These are phyloP conservation scores for Lichtheimia hyalospora DNA, from an alignment of 371 early-diverging fungal genomes.

Conservation along the genomic window DNA sequence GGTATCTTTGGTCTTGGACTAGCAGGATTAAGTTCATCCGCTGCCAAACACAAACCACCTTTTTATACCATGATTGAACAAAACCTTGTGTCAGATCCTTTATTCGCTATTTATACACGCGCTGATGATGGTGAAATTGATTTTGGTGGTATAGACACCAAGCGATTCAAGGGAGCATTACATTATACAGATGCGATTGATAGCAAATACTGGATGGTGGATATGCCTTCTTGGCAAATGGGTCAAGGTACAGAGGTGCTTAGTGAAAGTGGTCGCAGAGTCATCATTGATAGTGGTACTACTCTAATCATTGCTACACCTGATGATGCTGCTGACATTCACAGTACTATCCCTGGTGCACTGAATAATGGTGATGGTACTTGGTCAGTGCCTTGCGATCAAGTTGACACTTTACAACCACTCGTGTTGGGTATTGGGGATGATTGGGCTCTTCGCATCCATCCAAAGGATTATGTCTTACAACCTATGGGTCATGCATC, in stretches of 20 bases:
- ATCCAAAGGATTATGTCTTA: conserved; percentile 61
- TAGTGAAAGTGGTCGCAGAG: conserved; percentile 28
- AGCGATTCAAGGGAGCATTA: conserved; percentile 53
- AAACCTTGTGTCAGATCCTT: conserved; percentile 57
- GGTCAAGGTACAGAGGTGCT: conserved; percentile 17
- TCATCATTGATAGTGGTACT: conserved; percentile 63
- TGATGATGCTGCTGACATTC: conserved; percentile 66
- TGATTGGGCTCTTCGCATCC: conserved; percentile 41
- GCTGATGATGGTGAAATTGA: conserved; percentile 62
- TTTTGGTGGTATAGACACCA: conserved; percentile 65
- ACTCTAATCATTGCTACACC: conserved; percentile 71
- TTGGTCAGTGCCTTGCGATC: conserved; percentile 55
- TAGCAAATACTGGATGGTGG: conserved; percentile 81
- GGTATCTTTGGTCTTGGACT: conserved; percentile 74
- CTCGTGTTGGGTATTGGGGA: conserved; percentile 54
- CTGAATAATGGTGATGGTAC: conserved; percentile 56
- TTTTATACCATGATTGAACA: conserved; percentile 71
- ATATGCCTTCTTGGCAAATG: conserved; percentile 49
- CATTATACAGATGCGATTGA: conserved; percentile 68
- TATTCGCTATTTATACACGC: conserved; percentile 72
- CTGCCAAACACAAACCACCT: conserved; percentile 52
- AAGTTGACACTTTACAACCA: conserved; percentile 38
- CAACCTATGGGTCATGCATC: conserved; percentile 37
- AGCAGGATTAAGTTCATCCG: conserved; percentile 51
- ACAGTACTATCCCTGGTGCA: conserved; percentile 60